These are phyloP conservation scores for Oryza meyeriana DNA, from an alignment of 176 grass and related monocot genomes.

Conservation along the genomic window DNA sequence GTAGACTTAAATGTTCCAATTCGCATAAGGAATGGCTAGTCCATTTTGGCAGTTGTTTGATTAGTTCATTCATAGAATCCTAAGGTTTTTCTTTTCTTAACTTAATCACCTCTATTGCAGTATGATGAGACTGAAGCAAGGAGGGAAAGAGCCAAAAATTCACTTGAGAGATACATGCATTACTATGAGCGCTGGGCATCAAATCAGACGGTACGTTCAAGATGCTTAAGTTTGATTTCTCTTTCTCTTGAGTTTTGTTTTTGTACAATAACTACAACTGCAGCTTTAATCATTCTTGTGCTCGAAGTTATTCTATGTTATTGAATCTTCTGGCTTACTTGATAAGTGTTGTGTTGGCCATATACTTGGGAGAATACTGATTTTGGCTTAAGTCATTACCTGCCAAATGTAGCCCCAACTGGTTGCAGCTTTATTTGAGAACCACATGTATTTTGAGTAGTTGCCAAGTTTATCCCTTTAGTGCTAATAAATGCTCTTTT, in stretches of 20 bases:
- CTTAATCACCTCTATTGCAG: slow-evolving; percentile 35
- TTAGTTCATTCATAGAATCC: not conserved
- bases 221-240: not conserved
- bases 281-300: not conserved
- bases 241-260: not conserved
- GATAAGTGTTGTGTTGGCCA: not conserved
- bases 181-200: slow-evolving; percentile 99
- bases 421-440: slow-evolving; percentile 20
- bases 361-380: slow-evolving; percentile 12
- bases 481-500: not conserved
- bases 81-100: not conserved
- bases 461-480: not conserved
- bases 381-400: not conserved
- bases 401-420: not conserved
- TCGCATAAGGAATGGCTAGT: not conserved
- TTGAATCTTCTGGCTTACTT: not conserved
- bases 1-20: not conserved
- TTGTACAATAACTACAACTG: not conserved
- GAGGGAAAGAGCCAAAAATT: slow-evolving; percentile 94
- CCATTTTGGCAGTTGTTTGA: not conserved
- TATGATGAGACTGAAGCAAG: slow-evolving; percentile 89
- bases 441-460: not conserved
- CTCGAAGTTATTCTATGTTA: not conserved
- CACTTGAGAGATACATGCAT: slow-evolving; percentile 97
- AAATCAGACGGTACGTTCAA: slow-evolving; percentile 76